Base-by-base conservation (phyloP, 2,329 filamentous ascomycete species). In the Fusarium tricinctum region DNA sequence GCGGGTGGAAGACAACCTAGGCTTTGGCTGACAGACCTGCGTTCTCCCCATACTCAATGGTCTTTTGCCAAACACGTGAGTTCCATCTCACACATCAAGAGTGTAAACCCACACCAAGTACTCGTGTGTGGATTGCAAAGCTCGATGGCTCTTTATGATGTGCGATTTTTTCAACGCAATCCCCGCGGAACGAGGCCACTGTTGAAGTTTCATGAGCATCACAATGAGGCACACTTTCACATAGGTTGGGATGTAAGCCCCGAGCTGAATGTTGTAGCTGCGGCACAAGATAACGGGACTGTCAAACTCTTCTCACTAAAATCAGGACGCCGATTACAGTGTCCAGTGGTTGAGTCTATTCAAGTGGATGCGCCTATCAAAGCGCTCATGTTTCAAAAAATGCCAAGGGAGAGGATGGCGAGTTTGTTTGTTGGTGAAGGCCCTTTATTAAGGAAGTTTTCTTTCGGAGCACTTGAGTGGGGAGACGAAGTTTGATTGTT, bases 101-200 rank as follows among this genome's bases (percentile, higher is more conserved):
- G 83, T 52, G 70, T 88, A 3, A 81, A 83, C 48, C 75, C 77
- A 9, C 76, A 87, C 68, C 82, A 85, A 44, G 77, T 89, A 20
- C 77, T 90, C 3, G 84, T 84, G 5, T 83, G 86, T 0, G 86
- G 87, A 2, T 76, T 88, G 3, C 70, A 76, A 32, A 81, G 80
- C 71, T 78, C 72, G 53, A 84, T 90, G 78, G 79, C 80, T 2
- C 76, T 89, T 7, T 90, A 88, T 70, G 88, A 91, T 65, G 63
- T 86, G 32, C 86, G 88, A 2, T 87, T 81, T 66, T 51, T 71
- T 22, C 56, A 44, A 42, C 39, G 52, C 39, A 61, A 60, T 7
- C 44, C 68, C 3, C 70, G 72, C 51, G 65, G 70, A 8, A 72
- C 76, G 1, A 63, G 48, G 7, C 81, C 87, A 0, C 70, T 87